Base-by-base conservation (phyloP, 805 yeast genomes). In the Teunomyces panamensis region DNA sequence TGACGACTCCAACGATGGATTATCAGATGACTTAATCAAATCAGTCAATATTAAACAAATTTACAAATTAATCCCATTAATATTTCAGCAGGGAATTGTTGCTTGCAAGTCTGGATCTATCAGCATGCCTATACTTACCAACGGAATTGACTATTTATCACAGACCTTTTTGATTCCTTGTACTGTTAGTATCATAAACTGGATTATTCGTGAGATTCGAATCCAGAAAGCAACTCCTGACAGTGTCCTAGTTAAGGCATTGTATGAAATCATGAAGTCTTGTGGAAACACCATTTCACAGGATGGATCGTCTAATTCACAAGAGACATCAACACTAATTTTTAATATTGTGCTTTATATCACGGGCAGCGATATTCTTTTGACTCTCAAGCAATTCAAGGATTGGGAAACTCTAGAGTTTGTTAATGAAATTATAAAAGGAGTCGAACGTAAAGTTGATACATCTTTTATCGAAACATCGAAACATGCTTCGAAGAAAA, bases 131-230 rank as follows among this genome's bases (percentile, higher is more conserved):
- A 77, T 81, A 4, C 70, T 89, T 35, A 76, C 75, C 42, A 87
- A 87, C 47, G 97, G 97, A 0, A 71, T 92, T 30, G 97, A 91
- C 58, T 89, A 91, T 58, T 86, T 92, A 55, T 72, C 87, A 39
- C 96, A 91, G 57, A 86, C 89, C 2, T 87, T 88, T 52, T 71
- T 92, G 53, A 71, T 87, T 1, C 62, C 79, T 56, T 54, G 85
- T 76, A 79, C 66, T 68, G 41, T 65, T 20, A 65, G 66, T 30
- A 63, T 71, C 24, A 58, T 71, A 14, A 63, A 56, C 43, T 72
- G 75, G 74, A 42, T 59, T 3, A 42, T 53, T 10, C 45, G 47
- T 9, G 51, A 49, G 35, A 55, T 60, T 9, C 27, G 32, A 2
- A 13, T 44, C 9, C 39, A 46, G 11, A 44, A 45, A 27, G 30